Evolutionary conservation across 129 eudicot genomes (phyloP).

Genomic region (Flaveria robusta): DNA sequence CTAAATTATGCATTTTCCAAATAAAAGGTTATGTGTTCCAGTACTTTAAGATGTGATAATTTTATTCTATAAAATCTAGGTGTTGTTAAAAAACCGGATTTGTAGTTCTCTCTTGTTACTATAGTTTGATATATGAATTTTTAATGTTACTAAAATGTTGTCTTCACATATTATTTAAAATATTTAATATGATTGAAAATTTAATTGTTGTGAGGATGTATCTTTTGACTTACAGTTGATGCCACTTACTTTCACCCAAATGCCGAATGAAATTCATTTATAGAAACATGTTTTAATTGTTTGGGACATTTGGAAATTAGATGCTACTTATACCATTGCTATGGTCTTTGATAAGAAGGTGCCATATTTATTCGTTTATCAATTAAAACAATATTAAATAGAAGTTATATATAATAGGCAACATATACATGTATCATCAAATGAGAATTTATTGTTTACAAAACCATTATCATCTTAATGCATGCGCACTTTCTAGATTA

Average conservation of each 20-base stretch:
- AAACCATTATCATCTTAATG: too few relatives aligned
- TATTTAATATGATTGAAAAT: neutral
- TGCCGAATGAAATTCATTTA: constrained; percentile 22
- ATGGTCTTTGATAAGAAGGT: constrained; percentile 13
- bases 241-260: constrained; percentile 10
- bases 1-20: too few relatives aligned
- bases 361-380: neutral
- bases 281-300: constrained; percentile 18
- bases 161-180: neutral
- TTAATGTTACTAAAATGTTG: neutral
- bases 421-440: too few relatives aligned
- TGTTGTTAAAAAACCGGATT: too few relatives aligned
- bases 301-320: constrained; percentile 11
- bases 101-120: neutral
- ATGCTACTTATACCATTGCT: neutral
- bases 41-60: too few relatives aligned
- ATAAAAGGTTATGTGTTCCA: too few relatives aligned
- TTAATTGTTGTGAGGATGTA: neutral
- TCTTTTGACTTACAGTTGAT: constrained; percentile 16
- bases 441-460: too few relatives aligned
- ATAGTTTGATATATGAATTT: neutral
- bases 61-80: too few relatives aligned
- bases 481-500: too few relatives aligned
- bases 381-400: neutral
- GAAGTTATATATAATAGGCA: too few relatives aligned